Conservation (phyloP, 169 alveolate genomes). For the Amoebophrya sp. region DNA sequence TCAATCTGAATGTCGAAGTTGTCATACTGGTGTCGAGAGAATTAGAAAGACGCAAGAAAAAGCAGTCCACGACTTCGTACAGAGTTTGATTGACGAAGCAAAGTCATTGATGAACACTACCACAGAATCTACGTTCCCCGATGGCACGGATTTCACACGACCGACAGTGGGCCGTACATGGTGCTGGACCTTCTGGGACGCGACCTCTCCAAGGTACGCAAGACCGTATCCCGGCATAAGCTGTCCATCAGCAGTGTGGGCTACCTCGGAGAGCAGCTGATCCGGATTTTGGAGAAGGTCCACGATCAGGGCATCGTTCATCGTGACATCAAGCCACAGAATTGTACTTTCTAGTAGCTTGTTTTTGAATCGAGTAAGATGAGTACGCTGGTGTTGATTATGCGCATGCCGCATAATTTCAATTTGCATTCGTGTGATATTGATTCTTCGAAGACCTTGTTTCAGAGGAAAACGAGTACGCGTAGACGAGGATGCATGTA, state of each 20-base stretch:
- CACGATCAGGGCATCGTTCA: neutral
- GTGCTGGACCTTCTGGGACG: neutral
- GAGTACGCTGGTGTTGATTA: no score
- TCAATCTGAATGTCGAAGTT: neutral
- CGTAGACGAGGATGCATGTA: no score
- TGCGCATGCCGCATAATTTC: no score
- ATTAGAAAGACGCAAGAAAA: neutral
- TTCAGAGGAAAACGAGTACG: no score
- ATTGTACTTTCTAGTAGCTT: neutral
- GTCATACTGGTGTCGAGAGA: neutral
- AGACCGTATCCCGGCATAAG: neutral
- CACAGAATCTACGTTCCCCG: no score
- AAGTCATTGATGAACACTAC: neutral
- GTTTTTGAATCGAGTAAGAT: no score
- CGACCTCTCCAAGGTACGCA: slow-evolving; percentile 3
- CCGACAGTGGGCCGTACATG: neutral
- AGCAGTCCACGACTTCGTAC: neutral
- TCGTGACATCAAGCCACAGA: slow-evolving; percentile 20
- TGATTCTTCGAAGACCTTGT: no score
- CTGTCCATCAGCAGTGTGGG: neutral
- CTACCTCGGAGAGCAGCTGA: neutral
- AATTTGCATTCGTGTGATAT: no score
- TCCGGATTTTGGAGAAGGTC: neutral
- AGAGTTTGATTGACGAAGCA: neutral
- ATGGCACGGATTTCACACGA: no score